Evolutionary conservation across 2,329 filamentous ascomycete species (phyloP).

Genomic region (Scedosporium boydii): DNA sequence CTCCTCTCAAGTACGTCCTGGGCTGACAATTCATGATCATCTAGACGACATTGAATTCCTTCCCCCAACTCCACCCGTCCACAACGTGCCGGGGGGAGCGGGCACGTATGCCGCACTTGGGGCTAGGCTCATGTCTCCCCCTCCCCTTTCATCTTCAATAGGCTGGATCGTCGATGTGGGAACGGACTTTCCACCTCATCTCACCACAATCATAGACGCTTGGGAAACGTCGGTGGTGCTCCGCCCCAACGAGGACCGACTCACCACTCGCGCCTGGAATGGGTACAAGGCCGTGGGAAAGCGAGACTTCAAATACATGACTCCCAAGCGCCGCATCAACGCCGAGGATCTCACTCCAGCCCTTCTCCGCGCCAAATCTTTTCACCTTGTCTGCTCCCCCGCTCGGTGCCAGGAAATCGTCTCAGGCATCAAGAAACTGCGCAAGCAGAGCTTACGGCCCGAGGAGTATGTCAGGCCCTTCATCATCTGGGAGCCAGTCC

Average conservation of each 20-base stretch:
- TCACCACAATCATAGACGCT: slow-evolving; percentile 53
- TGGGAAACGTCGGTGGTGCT: slow-evolving; percentile 72
- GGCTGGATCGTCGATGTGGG: slow-evolving; percentile 91
- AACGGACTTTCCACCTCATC: slow-evolving; percentile 66
- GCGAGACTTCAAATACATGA: slow-evolving; percentile 75
- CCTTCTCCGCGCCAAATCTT: slow-evolving; percentile 64
- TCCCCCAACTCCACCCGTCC: slow-evolving; percentile 57
- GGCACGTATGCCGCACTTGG: slow-evolving; percentile 82
- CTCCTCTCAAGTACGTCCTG: background rate
- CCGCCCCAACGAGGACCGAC: slow-evolving; percentile 52
- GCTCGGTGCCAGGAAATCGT: slow-evolving; percentile 68
- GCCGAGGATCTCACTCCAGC: slow-evolving; percentile 57
- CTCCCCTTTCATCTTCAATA: slow-evolving; percentile 53
- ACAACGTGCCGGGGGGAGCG: slow-evolving; percentile 77
- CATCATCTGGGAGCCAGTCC: slow-evolving; percentile 93
- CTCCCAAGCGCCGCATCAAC: slow-evolving; percentile 74
- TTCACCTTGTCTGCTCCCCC: slow-evolving; percentile 82
- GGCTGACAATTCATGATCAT: background rate
- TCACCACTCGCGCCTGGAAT: slow-evolving; percentile 90
- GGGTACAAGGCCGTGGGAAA: slow-evolving; percentile 67
- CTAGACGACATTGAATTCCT: slow-evolving; percentile 92
- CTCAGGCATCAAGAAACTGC: slow-evolving; percentile 53
- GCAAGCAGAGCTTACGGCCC: slow-evolving; percentile 28
- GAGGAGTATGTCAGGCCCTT: slow-evolving; percentile 47
- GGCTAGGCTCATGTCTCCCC: slow-evolving; percentile 76